Evolutionary conservation across 2,329 filamentous ascomycete genomes (phyloP).

Genomic region (Alternaria rosae): DNA sequence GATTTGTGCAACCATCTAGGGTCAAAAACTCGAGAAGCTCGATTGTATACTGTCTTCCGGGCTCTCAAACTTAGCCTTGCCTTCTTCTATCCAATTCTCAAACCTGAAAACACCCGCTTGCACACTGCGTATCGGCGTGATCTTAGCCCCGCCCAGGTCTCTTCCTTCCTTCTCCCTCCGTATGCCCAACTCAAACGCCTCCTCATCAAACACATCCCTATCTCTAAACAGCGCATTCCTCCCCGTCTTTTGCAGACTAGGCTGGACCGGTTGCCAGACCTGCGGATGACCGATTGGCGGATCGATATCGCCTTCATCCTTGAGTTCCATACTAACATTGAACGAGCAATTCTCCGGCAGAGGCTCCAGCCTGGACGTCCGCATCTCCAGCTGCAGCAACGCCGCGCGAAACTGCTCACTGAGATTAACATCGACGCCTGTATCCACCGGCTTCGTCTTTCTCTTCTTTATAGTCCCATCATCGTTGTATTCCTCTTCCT

Average conservation of each 20-base stretch:
- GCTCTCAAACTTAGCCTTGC: slow-evolving; percentile 58
- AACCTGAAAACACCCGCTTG: slow-evolving; percentile 71
- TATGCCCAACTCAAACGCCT: slow-evolving; percentile 13
- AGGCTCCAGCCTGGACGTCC: slow-evolving; percentile 63
- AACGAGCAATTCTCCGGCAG: slow-evolving; percentile 74
- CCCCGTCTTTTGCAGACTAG: slow-evolving; percentile 51
- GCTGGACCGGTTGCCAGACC: slow-evolving; percentile 67
- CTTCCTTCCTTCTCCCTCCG: slow-evolving; percentile 32
- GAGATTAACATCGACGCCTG: slow-evolving; percentile 60
- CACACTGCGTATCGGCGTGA: slow-evolving; percentile 68
- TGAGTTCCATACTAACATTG: slow-evolving; percentile 77
- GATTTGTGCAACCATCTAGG: not conserved
- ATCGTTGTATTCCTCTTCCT: slow-evolving; percentile 18
- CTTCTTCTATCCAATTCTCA: slow-evolving; percentile 75
- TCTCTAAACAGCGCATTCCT: slow-evolving; percentile 27
- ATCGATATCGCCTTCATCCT: slow-evolving; percentile 62
- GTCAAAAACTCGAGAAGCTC: slow-evolving; percentile 29
- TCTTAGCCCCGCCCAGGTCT: slow-evolving; percentile 62
- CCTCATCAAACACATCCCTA: slow-evolving; percentile 25
- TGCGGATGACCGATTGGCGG: slow-evolving; percentile 60
- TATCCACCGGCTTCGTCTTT: slow-evolving; percentile 27
- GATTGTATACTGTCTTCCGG: slow-evolving; percentile 15
- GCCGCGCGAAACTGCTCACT: slow-evolving; percentile 76
- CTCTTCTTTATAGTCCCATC: slow-evolving; percentile 9
- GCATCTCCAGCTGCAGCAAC: slow-evolving; percentile 67